These are phyloP conservation scores for Saccharomycopsis schoenii DNA, from an alignment of 805 yeast genomes.

Conservation along the genomic window DNA sequence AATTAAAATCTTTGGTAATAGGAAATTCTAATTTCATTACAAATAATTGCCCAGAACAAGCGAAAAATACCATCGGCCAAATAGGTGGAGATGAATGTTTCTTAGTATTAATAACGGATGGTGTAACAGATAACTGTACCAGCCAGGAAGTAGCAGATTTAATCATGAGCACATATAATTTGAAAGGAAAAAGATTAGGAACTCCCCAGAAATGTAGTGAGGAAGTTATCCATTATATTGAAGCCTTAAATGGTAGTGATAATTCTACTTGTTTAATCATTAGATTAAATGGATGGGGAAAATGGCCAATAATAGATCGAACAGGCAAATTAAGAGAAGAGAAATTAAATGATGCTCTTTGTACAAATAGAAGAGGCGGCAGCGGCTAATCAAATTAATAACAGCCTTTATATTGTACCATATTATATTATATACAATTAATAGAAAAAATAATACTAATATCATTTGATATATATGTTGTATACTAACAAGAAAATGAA, in stretches of 20 bases:
- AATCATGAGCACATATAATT: constrained; percentile 53
- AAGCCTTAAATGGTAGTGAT: constrained; percentile 84
- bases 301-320: constrained; percentile 77
- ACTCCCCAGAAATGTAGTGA: constrained; percentile 80
- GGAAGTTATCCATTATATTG: constrained; percentile 76
- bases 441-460: neutral
- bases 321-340: constrained; percentile 78
- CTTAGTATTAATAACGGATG: constrained; percentile 76
- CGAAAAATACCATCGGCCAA: constrained; percentile 22
- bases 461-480: neutral
- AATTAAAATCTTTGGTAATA: constrained; percentile 55
- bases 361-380: constrained; percentile 10
- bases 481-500: neutral
- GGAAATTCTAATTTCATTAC: constrained; percentile 45
- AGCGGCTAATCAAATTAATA: neutral
- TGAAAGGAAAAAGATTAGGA: constrained; percentile 56
- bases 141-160: constrained; percentile 92
- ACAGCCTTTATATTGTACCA: neutral
- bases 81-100: constrained; percentile 85
- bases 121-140: constrained; percentile 66
- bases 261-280: constrained; percentile 89
- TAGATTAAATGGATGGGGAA: constrained; percentile 84
- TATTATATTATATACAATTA: neutral
- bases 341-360: constrained; percentile 37
- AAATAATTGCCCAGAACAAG: constrained; percentile 17